These are phyloP conservation scores for Fusarium transvaalense DNA, from an alignment of 2,329 filamentous ascomycete species.

Conservation along the genomic window DNA sequence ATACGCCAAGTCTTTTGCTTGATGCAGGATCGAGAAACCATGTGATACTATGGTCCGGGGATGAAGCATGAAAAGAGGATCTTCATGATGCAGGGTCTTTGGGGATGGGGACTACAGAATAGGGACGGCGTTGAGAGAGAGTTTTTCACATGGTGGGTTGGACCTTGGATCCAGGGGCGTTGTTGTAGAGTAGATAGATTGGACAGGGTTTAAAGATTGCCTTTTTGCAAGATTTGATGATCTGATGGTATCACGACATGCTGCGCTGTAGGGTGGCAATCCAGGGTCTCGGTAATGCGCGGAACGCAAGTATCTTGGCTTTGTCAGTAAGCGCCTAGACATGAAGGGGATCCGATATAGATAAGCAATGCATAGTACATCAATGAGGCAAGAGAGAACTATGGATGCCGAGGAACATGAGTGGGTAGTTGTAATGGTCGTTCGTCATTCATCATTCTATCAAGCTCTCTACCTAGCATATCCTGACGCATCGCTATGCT, in stretches of 20 bases:
- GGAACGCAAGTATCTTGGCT: conserved; percentile 2
- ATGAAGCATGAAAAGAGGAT: neutral
- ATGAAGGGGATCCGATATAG: neutral
- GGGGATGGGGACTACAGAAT: too few relatives aligned
- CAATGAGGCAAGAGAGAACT: neutral
- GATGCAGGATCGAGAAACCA: conserved; percentile 1
- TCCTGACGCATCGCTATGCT: neutral
- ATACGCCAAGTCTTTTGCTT: neutral
- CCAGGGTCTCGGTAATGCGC: conserved; percentile 3
- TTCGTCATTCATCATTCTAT: conserved; percentile 18
- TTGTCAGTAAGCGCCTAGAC: neutral
- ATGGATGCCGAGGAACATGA: neutral
- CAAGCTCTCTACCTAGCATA: neutral
- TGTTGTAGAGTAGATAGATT: neutral
- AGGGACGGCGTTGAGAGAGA: neutral
- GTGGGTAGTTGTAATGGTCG: neutral
- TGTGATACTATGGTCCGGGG: neutral
- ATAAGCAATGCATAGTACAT: neutral
- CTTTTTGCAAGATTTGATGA: neutral
- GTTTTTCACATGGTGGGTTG: conserved; percentile 20
- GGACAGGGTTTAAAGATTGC: neutral
- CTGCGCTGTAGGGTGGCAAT: neutral
- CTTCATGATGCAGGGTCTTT: conserved; percentile 23
- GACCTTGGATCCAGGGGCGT: neutral
- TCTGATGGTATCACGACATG: conserved; percentile 10